Evolutionary conservation across 768 basidiomycete species (phyloP).

Genomic region (Hemileccinum rubropunctum): DNA sequence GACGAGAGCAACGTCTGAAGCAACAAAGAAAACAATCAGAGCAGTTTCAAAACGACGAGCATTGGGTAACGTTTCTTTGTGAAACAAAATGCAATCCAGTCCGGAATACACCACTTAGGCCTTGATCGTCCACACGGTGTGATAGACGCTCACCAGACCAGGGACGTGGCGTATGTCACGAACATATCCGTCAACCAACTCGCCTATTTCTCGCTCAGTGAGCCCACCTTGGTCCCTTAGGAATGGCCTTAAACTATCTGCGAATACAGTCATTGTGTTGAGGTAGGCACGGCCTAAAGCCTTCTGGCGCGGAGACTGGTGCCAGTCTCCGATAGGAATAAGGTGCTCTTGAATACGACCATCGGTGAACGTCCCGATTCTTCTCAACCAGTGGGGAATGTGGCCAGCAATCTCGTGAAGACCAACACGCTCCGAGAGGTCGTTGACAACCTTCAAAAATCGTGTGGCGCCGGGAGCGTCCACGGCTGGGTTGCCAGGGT

Average conservation of each 20-base stretch:
- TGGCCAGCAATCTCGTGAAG: constrained; percentile 37
- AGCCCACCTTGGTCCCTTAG: constrained; percentile 40
- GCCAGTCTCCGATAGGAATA: constrained; percentile 63
- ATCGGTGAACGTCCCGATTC: constrained; percentile 40
- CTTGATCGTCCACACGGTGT: constrained; percentile 47
- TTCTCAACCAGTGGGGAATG: constrained; percentile 38
- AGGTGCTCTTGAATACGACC: constrained; percentile 33
- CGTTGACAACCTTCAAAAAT: constrained; percentile 42
- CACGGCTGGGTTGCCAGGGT: constrained; percentile 22
- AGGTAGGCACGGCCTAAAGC: constrained; percentile 44
- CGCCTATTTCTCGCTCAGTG: constrained; percentile 35
- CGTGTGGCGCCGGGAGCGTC: constrained; percentile 25
- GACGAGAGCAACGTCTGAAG: background rate
- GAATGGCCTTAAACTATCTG: constrained; percentile 48
- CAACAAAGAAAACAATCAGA: background rate
- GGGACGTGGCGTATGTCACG: constrained; percentile 44
- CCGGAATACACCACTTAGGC: constrained; percentile 10
- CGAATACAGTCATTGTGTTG: constrained; percentile 39
- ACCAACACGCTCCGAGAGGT: constrained; percentile 35
- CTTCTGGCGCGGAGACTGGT: constrained; percentile 30
- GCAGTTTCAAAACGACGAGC: background rate
- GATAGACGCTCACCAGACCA: constrained; percentile 49
- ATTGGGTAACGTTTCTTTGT: background rate
- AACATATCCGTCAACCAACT: constrained; percentile 40
- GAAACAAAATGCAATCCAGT: background rate